These are phyloP conservation scores for Hemileccinum rubropunctum DNA, from an alignment of 768 basidiomycete genomes.

Conservation along the genomic window DNA sequence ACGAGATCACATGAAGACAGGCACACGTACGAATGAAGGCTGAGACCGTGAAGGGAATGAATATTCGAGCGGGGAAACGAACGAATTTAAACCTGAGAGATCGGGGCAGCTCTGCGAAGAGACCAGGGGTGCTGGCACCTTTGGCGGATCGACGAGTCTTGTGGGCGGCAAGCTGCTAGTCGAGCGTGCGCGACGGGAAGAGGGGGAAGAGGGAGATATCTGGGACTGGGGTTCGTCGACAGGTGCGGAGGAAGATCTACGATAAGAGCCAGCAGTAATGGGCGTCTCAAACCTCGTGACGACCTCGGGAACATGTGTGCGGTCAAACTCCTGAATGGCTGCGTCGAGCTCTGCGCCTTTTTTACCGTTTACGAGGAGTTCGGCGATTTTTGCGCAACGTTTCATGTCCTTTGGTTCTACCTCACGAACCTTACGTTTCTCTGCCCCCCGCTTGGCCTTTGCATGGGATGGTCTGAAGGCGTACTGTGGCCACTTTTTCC, in stretches of 20 bases:
- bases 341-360: slow-evolving; percentile 58
- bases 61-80: slow-evolving; percentile 29
- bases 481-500: slow-evolving; percentile 68
- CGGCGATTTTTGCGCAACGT: slow-evolving; percentile 66
- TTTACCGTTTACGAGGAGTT: slow-evolving; percentile 64
- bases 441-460: slow-evolving; percentile 28
- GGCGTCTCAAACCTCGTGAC: slow-evolving; percentile 73
- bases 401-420: slow-evolving; percentile 52
- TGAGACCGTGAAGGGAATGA: slow-evolving; percentile 39
- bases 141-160: slow-evolving; percentile 2
- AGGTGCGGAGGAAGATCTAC: slow-evolving; percentile 65
- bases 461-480: slow-evolving; percentile 64
- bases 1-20: slow-evolving; percentile 1
- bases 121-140: slow-evolving; percentile 1
- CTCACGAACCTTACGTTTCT: slow-evolving; percentile 35
- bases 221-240: slow-evolving; percentile 39
- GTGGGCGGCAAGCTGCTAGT: slow-evolving; percentile 22
- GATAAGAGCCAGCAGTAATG: slow-evolving; percentile 67
- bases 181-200: slow-evolving; percentile 20
- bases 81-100: slow-evolving; percentile 34
- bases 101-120: slow-evolving; percentile 28
- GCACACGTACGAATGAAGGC: slow-evolving; percentile 46
- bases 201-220: slow-evolving; percentile 26
- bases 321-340: slow-evolving; percentile 61
- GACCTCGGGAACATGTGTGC: slow-evolving; percentile 52